Percentiles rank a stretch among this genome's conserved stretches.
phyloP scores from a whole-genome alignment of 2,329 filamentous ascomycete genomes.

The Ophiocordyceps sinensis region DNA sequence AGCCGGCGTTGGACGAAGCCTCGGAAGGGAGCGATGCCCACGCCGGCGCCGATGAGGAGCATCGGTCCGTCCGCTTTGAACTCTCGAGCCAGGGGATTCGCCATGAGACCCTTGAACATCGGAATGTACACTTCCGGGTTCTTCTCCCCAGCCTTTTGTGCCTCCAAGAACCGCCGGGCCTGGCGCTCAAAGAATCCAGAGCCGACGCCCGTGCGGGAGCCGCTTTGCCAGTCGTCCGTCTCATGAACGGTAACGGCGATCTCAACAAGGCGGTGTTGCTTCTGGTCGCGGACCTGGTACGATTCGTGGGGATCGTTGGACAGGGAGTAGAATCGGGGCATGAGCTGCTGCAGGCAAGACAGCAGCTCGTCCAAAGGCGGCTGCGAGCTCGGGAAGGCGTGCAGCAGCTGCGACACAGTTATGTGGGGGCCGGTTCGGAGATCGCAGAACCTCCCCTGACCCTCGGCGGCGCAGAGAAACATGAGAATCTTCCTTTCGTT shows the following conservation, averaged over 20 bases:
- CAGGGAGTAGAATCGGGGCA: constrained; percentile 97
- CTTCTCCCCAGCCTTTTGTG: constrained; percentile 44
- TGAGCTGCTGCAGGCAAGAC: constrained; percentile 68
- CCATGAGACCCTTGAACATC: constrained; percentile 98
- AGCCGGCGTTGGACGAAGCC: constrained; percentile 91
- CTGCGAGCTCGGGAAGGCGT: constrained; percentile 82
- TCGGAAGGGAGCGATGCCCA: constrained; percentile 93
- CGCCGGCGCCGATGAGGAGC: constrained; percentile 91
- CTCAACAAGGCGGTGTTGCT: constrained; percentile 71
- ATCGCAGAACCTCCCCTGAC: constrained; percentile 86
- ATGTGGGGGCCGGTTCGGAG: constrained; percentile 81
- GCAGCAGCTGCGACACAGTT: constrained; percentile 70
- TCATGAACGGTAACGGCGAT: constrained; percentile 96
- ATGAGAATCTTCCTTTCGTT: constrained; percentile 81
- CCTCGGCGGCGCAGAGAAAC: constrained; percentile 78
- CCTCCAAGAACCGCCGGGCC: constrained; percentile 56
- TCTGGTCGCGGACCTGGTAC: constrained; percentile 51
- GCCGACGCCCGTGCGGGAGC: constrained; percentile 66
- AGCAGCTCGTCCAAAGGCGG: constrained; percentile 75
- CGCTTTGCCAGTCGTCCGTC: constrained; percentile 60
- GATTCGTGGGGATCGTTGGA: constrained; percentile 86
- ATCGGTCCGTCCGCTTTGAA: constrained; percentile 92
- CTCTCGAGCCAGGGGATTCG: constrained; percentile 82
- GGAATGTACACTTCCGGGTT: constrained; percentile 59
- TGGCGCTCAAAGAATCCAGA: constrained; percentile 89